phyloP scores from a whole-genome alignment of 352 stramenopile genomes.

The Phytophthora tubulina region DNA sequence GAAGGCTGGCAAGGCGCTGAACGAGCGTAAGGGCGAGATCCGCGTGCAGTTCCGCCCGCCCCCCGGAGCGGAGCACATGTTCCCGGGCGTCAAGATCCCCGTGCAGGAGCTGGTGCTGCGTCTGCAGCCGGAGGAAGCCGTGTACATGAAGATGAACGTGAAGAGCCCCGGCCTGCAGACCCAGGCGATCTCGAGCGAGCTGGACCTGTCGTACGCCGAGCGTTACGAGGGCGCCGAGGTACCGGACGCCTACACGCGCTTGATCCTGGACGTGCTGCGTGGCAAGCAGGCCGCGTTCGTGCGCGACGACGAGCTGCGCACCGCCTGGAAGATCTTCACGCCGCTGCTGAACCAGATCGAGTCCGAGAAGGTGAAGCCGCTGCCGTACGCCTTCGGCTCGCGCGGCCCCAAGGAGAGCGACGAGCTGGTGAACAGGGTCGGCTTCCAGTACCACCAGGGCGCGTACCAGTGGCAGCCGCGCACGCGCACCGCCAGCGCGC shows the following conservation, averaged over 20 bases:
- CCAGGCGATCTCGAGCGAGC: slow-evolving; percentile 93
- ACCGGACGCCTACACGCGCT: slow-evolving; percentile 97
- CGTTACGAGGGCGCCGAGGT: slow-evolving; percentile 89
- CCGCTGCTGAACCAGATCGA: slow-evolving; percentile 98
- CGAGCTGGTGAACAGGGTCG: slow-evolving; percentile 68
- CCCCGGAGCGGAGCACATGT: slow-evolving; percentile 91
- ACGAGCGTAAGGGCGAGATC: slow-evolving; percentile 98
- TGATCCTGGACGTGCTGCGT: slow-evolving; percentile 98
- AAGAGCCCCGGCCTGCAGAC: slow-evolving; percentile 95
- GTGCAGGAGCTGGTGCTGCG: slow-evolving; percentile 98
- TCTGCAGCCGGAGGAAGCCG: slow-evolving; percentile 96
- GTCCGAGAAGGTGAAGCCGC: slow-evolving; percentile 88
- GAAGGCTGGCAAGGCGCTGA: slow-evolving; percentile 98
- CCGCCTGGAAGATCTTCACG: slow-evolving; percentile 98
- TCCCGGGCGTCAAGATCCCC: slow-evolving; percentile 88
- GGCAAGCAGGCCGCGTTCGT: slow-evolving; percentile 97
- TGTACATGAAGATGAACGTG: slow-evolving; percentile 98
- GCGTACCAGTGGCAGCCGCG: slow-evolving; percentile 78
- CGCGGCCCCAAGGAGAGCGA: slow-evolving; percentile 94
- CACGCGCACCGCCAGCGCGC: slow-evolving; percentile 49
- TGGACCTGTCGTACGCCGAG: slow-evolving; percentile 97
- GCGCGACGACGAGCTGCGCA: slow-evolving; percentile 96
- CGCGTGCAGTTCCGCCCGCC: slow-evolving; percentile 97
- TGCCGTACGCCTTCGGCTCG: slow-evolving; percentile 94
- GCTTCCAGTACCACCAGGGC: slow-evolving; percentile 84